phyloP scores from a whole-genome alignment of 148 eudicot genomes.

The Mesembryanthemum crystallinum region DNA sequence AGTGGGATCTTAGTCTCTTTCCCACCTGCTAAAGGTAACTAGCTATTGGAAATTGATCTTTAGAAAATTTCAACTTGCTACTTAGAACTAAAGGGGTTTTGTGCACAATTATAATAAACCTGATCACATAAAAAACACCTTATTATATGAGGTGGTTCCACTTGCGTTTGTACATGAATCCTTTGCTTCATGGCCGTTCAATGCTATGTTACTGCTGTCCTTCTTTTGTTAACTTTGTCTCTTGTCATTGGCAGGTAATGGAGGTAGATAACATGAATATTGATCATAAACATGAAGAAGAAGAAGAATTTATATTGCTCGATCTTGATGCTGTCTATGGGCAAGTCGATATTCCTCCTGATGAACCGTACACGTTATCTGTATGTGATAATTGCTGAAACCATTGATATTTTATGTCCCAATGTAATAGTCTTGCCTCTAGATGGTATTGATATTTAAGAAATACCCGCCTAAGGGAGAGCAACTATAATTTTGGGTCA shows the following conservation, averaged over 20 bases:
- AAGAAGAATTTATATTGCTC: conserved; percentile 62
- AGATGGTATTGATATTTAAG: background rate
- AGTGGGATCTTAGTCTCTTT: too few relatives aligned
- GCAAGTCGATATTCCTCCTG: conserved; percentile 50
- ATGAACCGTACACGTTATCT: conserved; percentile 66
- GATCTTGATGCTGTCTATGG: conserved; percentile 53
- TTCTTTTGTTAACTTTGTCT: too few relatives aligned
- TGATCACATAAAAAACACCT: too few relatives aligned
- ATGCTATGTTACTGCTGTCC: background rate
- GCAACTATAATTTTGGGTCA: background rate
- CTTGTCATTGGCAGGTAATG: conserved; percentile 10
- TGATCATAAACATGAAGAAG: conserved; percentile 28
- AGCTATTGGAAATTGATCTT: too few relatives aligned
- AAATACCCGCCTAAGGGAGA: background rate
- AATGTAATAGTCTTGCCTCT: background rate
- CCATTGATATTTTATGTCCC: background rate
- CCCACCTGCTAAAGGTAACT: too few relatives aligned
- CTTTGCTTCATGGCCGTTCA: background rate
- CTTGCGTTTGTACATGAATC: background rate
- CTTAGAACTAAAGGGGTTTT: too few relatives aligned
- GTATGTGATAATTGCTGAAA: conserved; percentile 37
- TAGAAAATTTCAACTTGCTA: too few relatives aligned
- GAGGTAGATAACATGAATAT: conserved; percentile 16
- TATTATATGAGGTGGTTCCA: background rate
- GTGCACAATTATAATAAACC: too few relatives aligned